Conservation (phyloP, 2,329 filamentous ascomycete species). For the Annulohypoxylon truncatum region DNA sequence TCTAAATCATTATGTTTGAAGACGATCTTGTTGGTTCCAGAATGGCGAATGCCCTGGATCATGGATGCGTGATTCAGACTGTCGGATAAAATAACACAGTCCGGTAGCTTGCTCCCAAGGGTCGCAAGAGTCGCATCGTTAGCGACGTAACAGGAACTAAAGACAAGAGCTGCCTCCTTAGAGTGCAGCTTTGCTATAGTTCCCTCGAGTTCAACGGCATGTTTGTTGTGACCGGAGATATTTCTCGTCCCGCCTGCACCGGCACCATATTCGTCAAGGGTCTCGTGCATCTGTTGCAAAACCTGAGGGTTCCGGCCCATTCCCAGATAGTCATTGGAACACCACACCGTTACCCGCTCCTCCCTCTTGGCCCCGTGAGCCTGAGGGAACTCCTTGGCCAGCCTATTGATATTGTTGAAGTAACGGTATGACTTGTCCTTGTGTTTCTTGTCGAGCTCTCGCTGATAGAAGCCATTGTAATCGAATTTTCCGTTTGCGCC, state of each 20-base stretch:
- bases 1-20: conserved; percentile 99
- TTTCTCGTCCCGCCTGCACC: conserved; percentile 96
- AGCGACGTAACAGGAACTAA: conserved; percentile 97
- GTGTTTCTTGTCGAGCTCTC: conserved; percentile 97
- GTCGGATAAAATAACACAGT: conserved; percentile 98
- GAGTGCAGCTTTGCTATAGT: conserved; percentile 89
- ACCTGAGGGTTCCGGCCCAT: conserved; percentile 95
- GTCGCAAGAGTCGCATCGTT: conserved; percentile 98
- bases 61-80: conserved; percentile 98
- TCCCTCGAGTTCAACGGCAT: conserved; percentile 85
- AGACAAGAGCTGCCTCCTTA: conserved; percentile 92
- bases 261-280: conserved; percentile 92
- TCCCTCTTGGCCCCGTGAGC: conserved; percentile 88
- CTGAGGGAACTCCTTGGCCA: conserved; percentile 94
- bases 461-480: conserved; percentile 89
- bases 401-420: conserved; percentile 99
- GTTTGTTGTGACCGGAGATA: conserved; percentile 97
- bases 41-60: conserved; percentile 99
- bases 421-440: conserved; percentile 99
- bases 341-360: conserved; percentile 96
- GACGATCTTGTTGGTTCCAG: conserved; percentile 94
- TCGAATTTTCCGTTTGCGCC: conserved; percentile 74
- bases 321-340: conserved; percentile 97
- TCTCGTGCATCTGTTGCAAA: conserved; percentile 91
- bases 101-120: conserved; percentile 93